Conservation (phyloP, 805 yeast species). For the Priceomyces melissophilus region DNA sequence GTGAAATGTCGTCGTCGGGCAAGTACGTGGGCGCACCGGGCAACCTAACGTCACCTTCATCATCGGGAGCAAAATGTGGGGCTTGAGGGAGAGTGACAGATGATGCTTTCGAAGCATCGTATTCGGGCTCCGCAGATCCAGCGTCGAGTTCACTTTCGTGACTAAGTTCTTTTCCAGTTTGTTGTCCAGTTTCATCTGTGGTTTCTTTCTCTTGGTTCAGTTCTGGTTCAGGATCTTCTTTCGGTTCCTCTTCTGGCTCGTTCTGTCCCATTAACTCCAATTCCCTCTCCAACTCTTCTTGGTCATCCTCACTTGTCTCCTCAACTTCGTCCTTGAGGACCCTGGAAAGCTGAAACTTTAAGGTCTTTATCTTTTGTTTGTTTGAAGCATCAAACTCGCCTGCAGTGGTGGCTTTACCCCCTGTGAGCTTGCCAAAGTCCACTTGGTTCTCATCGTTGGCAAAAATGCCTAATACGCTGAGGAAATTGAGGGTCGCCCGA, state of each 20-base stretch:
- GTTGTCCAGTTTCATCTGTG: too few relatives aligned
- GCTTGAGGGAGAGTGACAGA: constrained; percentile 31
- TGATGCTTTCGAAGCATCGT: background rate
- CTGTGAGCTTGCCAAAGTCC: constrained; percentile 32
- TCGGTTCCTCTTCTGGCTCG: constrained; percentile 1
- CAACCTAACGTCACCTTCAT: constrained; percentile 22
- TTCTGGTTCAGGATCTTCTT: constrained; percentile 4
- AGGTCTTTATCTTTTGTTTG: constrained; percentile 30
- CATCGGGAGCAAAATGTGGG: constrained; percentile 33
- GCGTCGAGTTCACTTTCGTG: background rate
- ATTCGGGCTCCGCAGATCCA: background rate
- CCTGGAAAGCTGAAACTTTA: constrained; percentile 37
- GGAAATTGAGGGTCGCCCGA: constrained; percentile 34
- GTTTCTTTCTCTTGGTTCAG: too few relatives aligned
- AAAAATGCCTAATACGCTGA: constrained; percentile 27
- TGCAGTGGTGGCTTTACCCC: constrained; percentile 26
- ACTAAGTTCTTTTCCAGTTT: background rate
- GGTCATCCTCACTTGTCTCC: constrained; percentile 19
- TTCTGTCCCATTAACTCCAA: constrained; percentile 15
- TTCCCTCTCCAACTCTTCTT: constrained; percentile 25
- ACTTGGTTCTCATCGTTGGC: constrained; percentile 19
- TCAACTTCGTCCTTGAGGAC: constrained; percentile 36
- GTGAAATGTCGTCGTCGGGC: constrained; percentile 37
- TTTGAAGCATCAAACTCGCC: constrained; percentile 24
- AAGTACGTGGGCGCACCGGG: constrained; percentile 43